Base-by-base conservation (phyloP, 352 stramenopile genomes). In the Globisporangium splendens region DNA sequence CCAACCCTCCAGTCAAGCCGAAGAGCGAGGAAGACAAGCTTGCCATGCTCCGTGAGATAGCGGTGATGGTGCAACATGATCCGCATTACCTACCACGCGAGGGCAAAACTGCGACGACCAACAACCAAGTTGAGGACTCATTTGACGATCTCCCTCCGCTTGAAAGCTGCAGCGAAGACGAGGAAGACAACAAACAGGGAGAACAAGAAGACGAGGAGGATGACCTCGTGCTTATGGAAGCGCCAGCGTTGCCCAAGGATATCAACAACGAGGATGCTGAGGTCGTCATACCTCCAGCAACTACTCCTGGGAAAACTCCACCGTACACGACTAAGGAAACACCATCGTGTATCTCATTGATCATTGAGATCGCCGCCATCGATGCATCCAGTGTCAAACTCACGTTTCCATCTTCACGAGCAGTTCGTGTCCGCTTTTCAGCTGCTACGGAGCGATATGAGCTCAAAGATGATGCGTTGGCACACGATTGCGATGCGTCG, bases 21-120 rank as follows among this genome's bases (percentile, higher is more conserved):
- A 61, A 42, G 18, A 46, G 39, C 15, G 42, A 68, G 8, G 67
- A 87, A 1, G 78, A 89, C 18, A 63, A 64, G 20, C 89, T 90
- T 21, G 55, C 54, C 39, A 84, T 78, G 73, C 62, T 92, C 0
- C 55, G 77, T 20, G 79, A 92, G 56, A 88, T 69, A 3, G 75
- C 79, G 14, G n/a, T 83, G 20, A 90, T 90, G 77, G 77, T 89
- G 18, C 63, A 66, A 22, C 78, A 90, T 22, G 80, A 92, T 31
- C 76, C 83, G 12, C 66, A 74, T 8, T 77, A 86, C 14, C 41
- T 75, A 8, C 51, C 68, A 7, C 56, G 61, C 41, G 44, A 21
- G 8, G 3, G 0, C 5, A 10, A 35, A 10, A 35, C n/a, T 51
- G 22, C 11, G 41, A 6, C 47, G 39, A 28, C 15, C 28, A 28